phyloP scores from a whole-genome alignment of 352 stramenopile genomes.

The Discostella stelligera region DNA sequence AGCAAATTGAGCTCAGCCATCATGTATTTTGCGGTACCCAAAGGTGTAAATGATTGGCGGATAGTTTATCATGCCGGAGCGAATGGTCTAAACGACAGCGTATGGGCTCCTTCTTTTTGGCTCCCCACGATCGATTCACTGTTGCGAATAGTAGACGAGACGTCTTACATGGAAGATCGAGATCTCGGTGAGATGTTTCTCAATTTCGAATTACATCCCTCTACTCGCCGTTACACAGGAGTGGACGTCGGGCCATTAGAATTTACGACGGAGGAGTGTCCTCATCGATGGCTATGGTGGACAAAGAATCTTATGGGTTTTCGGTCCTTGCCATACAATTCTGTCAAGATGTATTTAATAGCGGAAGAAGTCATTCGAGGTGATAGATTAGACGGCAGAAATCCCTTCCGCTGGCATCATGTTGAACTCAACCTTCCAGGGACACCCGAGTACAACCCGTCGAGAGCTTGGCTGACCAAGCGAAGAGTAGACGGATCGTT shows the following conservation, averaged over 20 bases:
- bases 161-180: slow-evolving; percentile 43
- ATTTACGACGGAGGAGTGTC: neutral
- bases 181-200: slow-evolving; percentile 56
- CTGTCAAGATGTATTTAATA: slow-evolving; percentile 26
- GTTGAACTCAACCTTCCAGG: slow-evolving; percentile 51
- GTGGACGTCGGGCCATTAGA: slow-evolving; percentile 34
- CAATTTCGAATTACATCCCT: slow-evolving; percentile 25
- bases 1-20: slow-evolving; percentile 39
- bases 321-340: slow-evolving; percentile 45
- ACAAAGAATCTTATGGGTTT: slow-evolving; percentile 51
- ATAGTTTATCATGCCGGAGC: slow-evolving; percentile 67
- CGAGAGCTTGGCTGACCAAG: slow-evolving; percentile 42
- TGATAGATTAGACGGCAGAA: slow-evolving; percentile 24
- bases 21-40: slow-evolving; percentile 61
- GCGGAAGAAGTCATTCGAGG: slow-evolving; percentile 45
- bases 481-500: slow-evolving; percentile 6
- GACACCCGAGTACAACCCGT: slow-evolving; percentile 38
- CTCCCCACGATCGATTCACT: slow-evolving; percentile 55
- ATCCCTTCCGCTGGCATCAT: slow-evolving; percentile 46
- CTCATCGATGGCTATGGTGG: slow-evolving; percentile 34
- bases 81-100: slow-evolving; percentile 51
- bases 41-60: slow-evolving; percentile 55
- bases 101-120: slow-evolving; percentile 60
- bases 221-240: slow-evolving; percentile 15
- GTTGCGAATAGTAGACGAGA: slow-evolving; percentile 26